Percentiles rank a stretch among this genome's conserved stretches.
phyloP scores from a whole-genome alignment of 163 green algal species.

The Scenedesmus sp. region DNA sequence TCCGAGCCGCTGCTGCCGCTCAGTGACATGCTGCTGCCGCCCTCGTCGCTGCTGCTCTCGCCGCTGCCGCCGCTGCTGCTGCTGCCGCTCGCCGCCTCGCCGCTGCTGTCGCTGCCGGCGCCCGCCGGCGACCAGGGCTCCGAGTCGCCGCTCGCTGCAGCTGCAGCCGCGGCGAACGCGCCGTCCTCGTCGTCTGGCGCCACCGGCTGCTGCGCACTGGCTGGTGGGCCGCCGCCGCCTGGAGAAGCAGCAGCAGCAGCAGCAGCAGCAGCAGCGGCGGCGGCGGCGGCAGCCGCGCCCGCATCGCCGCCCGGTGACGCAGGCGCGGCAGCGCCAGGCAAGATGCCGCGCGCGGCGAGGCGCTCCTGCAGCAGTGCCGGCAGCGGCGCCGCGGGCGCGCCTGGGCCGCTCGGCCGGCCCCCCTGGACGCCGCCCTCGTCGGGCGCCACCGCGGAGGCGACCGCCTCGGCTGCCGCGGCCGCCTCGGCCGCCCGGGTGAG shows the following conservation, averaged over 20 bases:
- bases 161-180: conserved; percentile 15
- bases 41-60: background rate
- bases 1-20: too few relatives aligned
- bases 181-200: conserved; percentile 3
- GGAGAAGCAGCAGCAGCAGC: background rate
- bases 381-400: background rate
- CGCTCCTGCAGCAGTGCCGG: conserved; percentile 19
- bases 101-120: conserved; percentile 6
- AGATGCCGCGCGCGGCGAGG: too few relatives aligned
- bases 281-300: background rate
- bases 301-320: background rate
- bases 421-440: too few relatives aligned
- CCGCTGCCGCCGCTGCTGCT: background rate
- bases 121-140: conserved; percentile 5
- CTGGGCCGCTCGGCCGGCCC: too few relatives aligned
- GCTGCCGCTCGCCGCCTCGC: background rate
- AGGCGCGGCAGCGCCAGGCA: background rate
- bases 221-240: too few relatives aligned
- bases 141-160: conserved; percentile 4
- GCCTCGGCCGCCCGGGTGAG: background rate
- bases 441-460: background rate
- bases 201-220: background rate
- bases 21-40: too few relatives aligned
- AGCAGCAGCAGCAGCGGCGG: background rate
- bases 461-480: background rate